A percentile compares a stretch with the other conserved stretches of the same genome.
Evolutionary conservation across 768 basidiomycete genomes (phyloP).

Genomic region (Aureoboletus auriporus): DNA sequence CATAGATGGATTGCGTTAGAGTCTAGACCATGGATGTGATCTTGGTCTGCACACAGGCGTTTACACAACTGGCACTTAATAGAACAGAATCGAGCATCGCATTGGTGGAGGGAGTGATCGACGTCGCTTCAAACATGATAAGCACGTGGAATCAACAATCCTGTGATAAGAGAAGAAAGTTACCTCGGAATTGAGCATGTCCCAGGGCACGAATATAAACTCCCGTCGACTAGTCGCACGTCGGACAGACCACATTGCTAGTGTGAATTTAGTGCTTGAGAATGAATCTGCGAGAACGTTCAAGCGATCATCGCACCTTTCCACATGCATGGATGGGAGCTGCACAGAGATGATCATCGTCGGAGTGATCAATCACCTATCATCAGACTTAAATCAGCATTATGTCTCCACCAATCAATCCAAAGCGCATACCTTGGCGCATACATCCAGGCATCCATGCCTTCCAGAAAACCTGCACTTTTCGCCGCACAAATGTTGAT

Average conservation of each 20-base stretch:
- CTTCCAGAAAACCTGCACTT: conserved; percentile 43
- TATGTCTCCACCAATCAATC: neutral
- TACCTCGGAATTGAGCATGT: conserved; percentile 43
- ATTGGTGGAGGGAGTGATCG: conserved; percentile 44
- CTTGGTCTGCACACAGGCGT: conserved; percentile 42
- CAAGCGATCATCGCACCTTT: conserved; percentile 30
- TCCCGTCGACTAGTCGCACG: conserved; percentile 27
- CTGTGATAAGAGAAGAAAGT: neutral
- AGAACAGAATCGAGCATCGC: conserved; percentile 52
- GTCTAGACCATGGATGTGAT: conserved; percentile 53
- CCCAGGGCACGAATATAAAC: conserved; percentile 37
- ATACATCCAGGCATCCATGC: conserved; percentile 48
- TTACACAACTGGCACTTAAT: conserved; percentile 52
- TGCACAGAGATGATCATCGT: conserved; percentile 50
- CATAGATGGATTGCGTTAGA: conserved; percentile 46
- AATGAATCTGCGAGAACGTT: neutral
- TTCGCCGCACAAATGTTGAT: conserved; percentile 53
- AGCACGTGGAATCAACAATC: neutral
- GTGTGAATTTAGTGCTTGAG: neutral
- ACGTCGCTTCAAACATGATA: conserved; percentile 35
- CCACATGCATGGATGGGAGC: conserved; percentile 54
- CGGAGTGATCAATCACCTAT: conserved; percentile 46
- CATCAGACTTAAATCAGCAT: neutral
- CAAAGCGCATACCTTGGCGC: conserved; percentile 42
- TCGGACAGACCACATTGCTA: conserved; percentile 42